These are phyloP conservation scores for Phycomyces blakesleeanus DNA, from an alignment of 192 early-diverging fungal genomes.

Conservation along the genomic window DNA sequence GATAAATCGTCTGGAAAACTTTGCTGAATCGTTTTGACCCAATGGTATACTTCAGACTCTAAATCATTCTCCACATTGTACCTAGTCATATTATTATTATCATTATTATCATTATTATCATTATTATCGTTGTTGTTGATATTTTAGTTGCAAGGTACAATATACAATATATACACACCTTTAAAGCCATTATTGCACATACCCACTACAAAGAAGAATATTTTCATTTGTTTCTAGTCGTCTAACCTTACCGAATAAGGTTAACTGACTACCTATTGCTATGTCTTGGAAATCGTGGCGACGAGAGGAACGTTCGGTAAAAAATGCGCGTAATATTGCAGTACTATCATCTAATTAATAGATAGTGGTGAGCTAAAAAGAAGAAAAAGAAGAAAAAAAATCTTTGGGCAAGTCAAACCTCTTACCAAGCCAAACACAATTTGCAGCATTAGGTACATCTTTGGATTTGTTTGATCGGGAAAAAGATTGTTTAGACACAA, in stretches of 20 bases:
- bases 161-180: no score
- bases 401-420: neutral
- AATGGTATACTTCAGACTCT: neutral
- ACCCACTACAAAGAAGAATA: constrained; percentile 6
- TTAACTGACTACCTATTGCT: neutral
- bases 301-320: neutral
- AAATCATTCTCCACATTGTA: constrained; percentile 2
- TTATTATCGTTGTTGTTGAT: no score
- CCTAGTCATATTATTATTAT: no score
- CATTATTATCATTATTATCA: no score
- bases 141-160: no score
- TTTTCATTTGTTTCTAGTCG: constrained; percentile 1
- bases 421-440: constrained; percentile 16
- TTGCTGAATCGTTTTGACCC: neutral
- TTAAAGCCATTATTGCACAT: neutral
- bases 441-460: neutral
- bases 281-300: neutral
- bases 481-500: neutral
- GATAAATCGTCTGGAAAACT: no score
- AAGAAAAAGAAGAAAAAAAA: no score
- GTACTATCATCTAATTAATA: constrained; percentile 20
- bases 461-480: neutral
- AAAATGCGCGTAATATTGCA: constrained; percentile 2
- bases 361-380: neutral
- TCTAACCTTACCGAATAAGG: constrained; percentile 7